Percentiles rank a stretch among this genome's conserved stretches.
phyloP scores from a whole-genome alignment of 2,329 filamentous ascomycete genomes.

The Blumeria graminis region DNA sequence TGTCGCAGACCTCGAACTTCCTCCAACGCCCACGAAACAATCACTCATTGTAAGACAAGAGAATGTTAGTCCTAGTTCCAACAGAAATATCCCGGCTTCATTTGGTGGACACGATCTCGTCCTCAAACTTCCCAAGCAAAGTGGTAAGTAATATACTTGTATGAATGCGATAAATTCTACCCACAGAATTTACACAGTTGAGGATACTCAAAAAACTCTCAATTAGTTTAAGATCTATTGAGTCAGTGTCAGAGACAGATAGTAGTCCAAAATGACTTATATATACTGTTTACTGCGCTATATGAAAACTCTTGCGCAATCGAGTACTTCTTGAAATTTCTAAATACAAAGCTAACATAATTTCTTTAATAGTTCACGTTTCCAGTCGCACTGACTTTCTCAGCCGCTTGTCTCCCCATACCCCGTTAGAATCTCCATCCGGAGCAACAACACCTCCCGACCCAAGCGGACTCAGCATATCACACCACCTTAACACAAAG shows the following conservation, averaged over 20 bases:
- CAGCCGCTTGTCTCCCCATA: conserved; percentile 38
- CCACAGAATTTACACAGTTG: no score
- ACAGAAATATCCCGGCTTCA: conserved; percentile 10
- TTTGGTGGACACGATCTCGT: conserved; percentile 9
- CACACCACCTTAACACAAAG: conserved; percentile 24
- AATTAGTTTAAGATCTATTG: no score
- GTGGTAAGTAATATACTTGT: conserved; percentile 16
- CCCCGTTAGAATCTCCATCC: conserved; percentile 54
- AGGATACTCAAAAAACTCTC: no score
- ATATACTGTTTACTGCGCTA: no score
- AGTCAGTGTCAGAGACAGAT: no score
- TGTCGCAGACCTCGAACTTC: conserved; percentile 44
- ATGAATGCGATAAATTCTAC: conserved; percentile 4
- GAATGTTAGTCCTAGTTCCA: conserved; percentile 13
- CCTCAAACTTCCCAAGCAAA: conserved; percentile 13
- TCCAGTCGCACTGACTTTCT: conserved; percentile 28
- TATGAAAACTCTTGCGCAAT: no score
- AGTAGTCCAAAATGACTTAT: no score
- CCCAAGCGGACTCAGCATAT: conserved; percentile 63
- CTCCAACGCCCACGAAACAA: conserved; percentile 84
- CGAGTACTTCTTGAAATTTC: background rate
- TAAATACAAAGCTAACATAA: conserved; percentile 25
- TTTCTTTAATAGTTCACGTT: conserved; percentile 33
- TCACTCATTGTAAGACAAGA: conserved; percentile 16
- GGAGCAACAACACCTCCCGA: conserved; percentile 55